Base-by-base conservation (phyloP, 306 rosid genomes). In the Cicer judaicum region DNA sequence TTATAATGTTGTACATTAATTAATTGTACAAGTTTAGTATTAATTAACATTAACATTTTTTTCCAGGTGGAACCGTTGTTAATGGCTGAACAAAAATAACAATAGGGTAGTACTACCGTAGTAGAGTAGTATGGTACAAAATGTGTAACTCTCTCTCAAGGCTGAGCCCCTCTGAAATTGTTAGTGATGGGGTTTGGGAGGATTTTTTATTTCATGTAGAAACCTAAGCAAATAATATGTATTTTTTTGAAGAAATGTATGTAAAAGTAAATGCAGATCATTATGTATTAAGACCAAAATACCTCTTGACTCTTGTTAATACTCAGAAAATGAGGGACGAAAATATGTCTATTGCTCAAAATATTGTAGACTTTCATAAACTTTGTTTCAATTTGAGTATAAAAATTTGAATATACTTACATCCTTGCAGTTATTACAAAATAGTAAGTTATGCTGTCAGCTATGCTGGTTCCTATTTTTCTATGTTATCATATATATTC, bases 31-130 rank as follows among this genome's bases (percentile, higher is more conserved):
- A 8, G n/a, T 19, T 49, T 73, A 24, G 36, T 29, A 62, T 48
- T 43, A 44, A 56, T 56, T 49, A 50, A 44, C 49, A 2, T 47
- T 38, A 2, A n/a, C 36, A 1, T 18, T 29, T 34, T 34, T 19
- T 80, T 64, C 66, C 90, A 89, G 97, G 97, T 44, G 95, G 92
- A 49, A 76, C 85, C 12, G 19, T 85, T 39, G 92, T 89, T 61
- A 88, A 87, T 84, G 92, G 74, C 71, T 91, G 74, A 89, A 41
- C 72, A 52, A 2, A 7, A 11, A 42, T 14, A 14, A 8, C 4
- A 14, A 29, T 18, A 42, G 78, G 47, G 39, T 41, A 9, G 18
- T 16, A 16, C 18, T 16, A 16, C 18, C 18, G 18, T 16, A 16
- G 42, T 42, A 50, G 55, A 29, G 48, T 9, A 14, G 48, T 43